These are phyloP conservation scores for Avena atlantica DNA, from an alignment of 176 grass and related monocot species.

Conservation along the genomic window DNA sequence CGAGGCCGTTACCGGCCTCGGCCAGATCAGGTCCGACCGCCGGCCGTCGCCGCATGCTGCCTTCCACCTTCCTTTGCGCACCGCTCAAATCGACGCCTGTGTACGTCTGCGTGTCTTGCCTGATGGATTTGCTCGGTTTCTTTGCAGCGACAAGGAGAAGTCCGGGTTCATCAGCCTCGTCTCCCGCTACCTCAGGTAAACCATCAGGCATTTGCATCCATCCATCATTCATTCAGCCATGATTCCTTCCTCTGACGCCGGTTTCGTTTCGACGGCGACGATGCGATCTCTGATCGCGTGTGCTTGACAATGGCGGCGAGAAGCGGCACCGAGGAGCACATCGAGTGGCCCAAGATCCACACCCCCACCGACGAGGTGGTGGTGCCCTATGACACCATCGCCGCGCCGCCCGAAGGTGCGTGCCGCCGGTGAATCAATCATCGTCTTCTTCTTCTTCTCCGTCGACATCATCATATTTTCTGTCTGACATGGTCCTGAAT, in stretches of 20 bases:
- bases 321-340: conserved; percentile 77
- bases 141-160: conserved; percentile 86
- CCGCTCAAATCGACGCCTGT: neutral
- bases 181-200: conserved; percentile 84
- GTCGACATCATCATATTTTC: too few species aligned
- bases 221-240: neutral
- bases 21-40: conserved; percentile 67
- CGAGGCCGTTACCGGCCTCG: conserved; percentile 57
- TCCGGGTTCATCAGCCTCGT: conserved; percentile 85
- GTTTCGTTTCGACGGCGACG: neutral
- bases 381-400: conserved; percentile 84
- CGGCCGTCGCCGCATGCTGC: neutral
- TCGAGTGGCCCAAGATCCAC: conserved; percentile 94
- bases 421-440: neutral
- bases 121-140: neutral
- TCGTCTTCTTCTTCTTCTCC: neutral
- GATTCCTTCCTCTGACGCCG: too few species aligned
- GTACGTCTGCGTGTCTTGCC: too few species aligned
- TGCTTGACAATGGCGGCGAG: neutral
- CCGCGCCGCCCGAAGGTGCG: conserved; percentile 62
- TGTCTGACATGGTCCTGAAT: neutral
- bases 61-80: neutral
- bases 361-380: conserved; percentile 91
- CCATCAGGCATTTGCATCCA: too few species aligned
- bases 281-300: neutral